A percentile compares a stretch with the other conserved stretches of the same genome.
These are phyloP conservation scores for Wickerhamomyces silvicola DNA, from an alignment of 805 yeast species.

Conservation along the genomic window DNA sequence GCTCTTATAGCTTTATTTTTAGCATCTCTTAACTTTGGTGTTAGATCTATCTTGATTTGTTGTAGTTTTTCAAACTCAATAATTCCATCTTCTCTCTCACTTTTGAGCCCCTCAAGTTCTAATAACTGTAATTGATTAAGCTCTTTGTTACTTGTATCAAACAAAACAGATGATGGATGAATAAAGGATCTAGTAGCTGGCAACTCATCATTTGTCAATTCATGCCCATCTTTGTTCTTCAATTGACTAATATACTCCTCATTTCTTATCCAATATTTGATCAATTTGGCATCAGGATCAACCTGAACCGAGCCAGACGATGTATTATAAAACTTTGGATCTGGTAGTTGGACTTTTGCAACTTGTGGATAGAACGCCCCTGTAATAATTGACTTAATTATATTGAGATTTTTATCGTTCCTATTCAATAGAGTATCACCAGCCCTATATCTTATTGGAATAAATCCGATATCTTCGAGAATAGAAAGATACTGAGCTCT, in stretches of 20 bases:
- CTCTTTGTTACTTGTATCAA: slow-evolving; percentile 37
- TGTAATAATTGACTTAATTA: slow-evolving; percentile 63
- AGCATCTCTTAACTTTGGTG: slow-evolving; percentile 30
- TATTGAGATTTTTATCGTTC: slow-evolving; percentile 41
- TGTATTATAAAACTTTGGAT: slow-evolving; percentile 64
- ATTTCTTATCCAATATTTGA: slow-evolving; percentile 67
- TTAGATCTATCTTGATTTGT: slow-evolving; percentile 28
- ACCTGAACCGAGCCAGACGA: slow-evolving; percentile 74
- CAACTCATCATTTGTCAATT: slow-evolving; percentile 21
- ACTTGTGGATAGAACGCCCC: slow-evolving; percentile 82
- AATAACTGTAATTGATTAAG: slow-evolving; percentile 21
- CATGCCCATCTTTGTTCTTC: slow-evolving; percentile 6
- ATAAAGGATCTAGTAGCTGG: slow-evolving; percentile 72
- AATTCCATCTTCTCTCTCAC: slow-evolving; percentile 35
- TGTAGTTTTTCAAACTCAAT: slow-evolving; percentile 27
- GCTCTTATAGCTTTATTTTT: slow-evolving; percentile 34
- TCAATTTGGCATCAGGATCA: slow-evolving; percentile 75
- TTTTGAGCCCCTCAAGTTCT: slow-evolving; percentile 18
- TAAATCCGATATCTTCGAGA: slow-evolving; percentile 73
- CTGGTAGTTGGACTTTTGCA: slow-evolving; percentile 77
- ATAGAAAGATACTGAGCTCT: slow-evolving; percentile 62
- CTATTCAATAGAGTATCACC: slow-evolving; percentile 36
- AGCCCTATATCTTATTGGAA: slow-evolving; percentile 46
- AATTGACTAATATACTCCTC: slow-evolving; percentile 36
- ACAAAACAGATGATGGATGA: slow-evolving; percentile 81